Percentiles rank a stretch among this genome's conserved stretches.
These are phyloP conservation scores for Solanum pimpinellifolium DNA, from an alignment of 257 asterid genomes.

Conservation along the genomic window DNA sequence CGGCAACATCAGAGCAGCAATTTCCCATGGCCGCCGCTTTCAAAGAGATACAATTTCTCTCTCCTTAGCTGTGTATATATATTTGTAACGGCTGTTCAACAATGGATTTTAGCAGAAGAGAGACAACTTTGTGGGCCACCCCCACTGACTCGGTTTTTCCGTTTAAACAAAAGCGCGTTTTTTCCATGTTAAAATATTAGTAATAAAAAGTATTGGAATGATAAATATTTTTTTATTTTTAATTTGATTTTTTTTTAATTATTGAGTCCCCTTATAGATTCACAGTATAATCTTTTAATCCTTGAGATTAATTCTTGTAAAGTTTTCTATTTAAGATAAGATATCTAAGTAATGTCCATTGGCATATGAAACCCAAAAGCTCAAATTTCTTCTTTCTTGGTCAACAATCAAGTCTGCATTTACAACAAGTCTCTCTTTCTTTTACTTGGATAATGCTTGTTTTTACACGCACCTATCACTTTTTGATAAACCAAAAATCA, in stretches of 20 bases:
- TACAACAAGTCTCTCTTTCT: background rate
- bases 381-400: background rate
- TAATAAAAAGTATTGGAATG: background rate
- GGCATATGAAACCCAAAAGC: background rate
- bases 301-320: background rate
- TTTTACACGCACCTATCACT: background rate
- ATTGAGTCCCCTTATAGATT: background rate
- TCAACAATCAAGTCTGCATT: background rate
- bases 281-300: background rate
- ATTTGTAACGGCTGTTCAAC: background rate
- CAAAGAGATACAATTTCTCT: background rate
- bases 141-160: background rate
- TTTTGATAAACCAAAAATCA: background rate
- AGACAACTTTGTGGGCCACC: background rate
- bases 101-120: background rate
- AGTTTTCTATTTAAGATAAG: background rate
- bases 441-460: background rate
- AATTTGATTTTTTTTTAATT: too few relatives aligned
- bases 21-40: constrained; percentile 61
- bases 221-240: background rate
- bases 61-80: background rate
- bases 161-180: background rate
- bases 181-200: background rate
- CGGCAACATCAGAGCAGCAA: constrained; percentile 89
- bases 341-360: background rate